Evolutionary conservation across 257 asterid species (phyloP).

Genomic region (Voacanga thouarsii): DNA sequence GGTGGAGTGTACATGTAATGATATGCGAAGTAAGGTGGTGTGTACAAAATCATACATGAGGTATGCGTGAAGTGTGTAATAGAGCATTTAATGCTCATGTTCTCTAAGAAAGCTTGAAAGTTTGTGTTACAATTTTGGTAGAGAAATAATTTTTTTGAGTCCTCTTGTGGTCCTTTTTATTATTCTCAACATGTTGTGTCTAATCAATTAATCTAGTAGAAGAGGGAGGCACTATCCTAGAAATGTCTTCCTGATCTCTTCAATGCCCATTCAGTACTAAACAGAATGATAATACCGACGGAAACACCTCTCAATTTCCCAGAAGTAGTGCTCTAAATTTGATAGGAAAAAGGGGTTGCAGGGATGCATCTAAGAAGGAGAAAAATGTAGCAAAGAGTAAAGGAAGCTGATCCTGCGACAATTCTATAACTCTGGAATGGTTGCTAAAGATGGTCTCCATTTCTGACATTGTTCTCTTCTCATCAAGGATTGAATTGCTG

Average conservation of each 20-base stretch:
- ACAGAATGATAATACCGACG: not conserved
- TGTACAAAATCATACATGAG: too few species aligned
- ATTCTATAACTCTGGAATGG: constrained; percentile 42
- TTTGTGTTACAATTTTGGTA: too few species aligned
- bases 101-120: too few species aligned
- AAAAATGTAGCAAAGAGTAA: not conserved
- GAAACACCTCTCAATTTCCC: constrained; percentile 12
- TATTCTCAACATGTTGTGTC: too few species aligned
- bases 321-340: not conserved
- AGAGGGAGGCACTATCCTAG: not conserved
- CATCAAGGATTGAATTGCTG: constrained; percentile 20
- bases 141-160: too few species aligned
- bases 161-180: too few species aligned
- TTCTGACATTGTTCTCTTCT: constrained; percentile 18
- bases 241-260: not conserved
- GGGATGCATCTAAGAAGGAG: not conserved
- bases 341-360: constrained; percentile 25
- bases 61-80: too few species aligned
- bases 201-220: not conserved
- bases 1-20: too few species aligned
- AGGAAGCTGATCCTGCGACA: not conserved
- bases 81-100: too few species aligned
- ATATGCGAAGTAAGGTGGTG: too few species aligned
- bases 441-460: constrained; percentile 56
- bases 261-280: not conserved